A percentile compares a stretch with the other conserved stretches of the same genome.
These are phyloP conservation scores for Cadophora sp. DNA, from an alignment of 2,329 filamentous ascomycete genomes.

Conservation along the genomic window DNA sequence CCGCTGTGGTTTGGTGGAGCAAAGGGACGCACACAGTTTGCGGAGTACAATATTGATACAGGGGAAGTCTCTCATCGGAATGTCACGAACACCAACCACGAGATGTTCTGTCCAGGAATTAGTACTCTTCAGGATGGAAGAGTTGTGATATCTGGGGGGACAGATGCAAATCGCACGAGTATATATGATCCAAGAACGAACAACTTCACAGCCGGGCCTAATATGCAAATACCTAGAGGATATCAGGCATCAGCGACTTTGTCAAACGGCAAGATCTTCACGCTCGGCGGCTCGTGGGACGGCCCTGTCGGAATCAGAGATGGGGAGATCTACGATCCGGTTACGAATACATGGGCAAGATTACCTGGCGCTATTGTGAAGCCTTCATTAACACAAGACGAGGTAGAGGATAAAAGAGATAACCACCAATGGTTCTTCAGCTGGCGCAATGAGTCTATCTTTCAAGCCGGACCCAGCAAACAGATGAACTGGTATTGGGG, in stretches of 20 bases:
- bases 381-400: not conserved
- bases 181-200: not conserved
- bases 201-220: not conserved
- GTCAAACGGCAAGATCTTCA: not conserved
- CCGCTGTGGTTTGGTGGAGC: conserved; percentile 3
- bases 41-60: not conserved
- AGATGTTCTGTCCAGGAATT: conserved; percentile 1
- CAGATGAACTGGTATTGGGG: not conserved
- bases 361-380: not conserved
- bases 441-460: not conserved
- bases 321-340: not conserved
- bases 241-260: not conserved
- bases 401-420: not conserved
- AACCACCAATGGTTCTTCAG: not conserved
- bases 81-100: not conserved
- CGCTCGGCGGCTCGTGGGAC: not conserved
- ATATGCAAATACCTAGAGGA: not conserved
- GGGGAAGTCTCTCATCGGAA: not conserved
- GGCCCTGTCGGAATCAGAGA: not conserved
- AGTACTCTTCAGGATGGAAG: not conserved
- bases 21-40: not conserved
- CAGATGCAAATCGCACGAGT: not conserved
- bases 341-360: not conserved
- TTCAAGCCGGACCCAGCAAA: not conserved
- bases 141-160: not conserved